A percentile compares a stretch with the other conserved stretches of the same genome.
These are phyloP conservation scores for Mortierella sp. DNA, from an alignment of 371 early-diverging fungal genomes.

Conservation along the genomic window DNA sequence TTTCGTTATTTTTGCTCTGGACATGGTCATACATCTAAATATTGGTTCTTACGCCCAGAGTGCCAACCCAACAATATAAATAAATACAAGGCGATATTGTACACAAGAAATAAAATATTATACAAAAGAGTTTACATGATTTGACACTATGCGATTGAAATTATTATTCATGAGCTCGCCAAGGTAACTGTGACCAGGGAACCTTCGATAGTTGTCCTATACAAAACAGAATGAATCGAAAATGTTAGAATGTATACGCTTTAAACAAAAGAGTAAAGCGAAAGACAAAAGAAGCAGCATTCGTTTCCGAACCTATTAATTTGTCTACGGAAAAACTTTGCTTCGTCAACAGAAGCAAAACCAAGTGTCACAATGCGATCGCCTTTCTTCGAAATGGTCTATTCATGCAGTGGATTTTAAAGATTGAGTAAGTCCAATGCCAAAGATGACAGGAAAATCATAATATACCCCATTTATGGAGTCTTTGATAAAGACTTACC, in stretches of 20 bases:
- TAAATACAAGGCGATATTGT: not conserved
- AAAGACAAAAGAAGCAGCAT: not conserved
- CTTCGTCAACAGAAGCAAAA: slow-evolving; percentile 47
- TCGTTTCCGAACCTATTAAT: slow-evolving; percentile 46
- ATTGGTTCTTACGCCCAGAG: not conserved
- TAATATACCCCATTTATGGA: not conserved
- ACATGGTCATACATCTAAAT: not conserved
- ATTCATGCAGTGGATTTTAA: not conserved
- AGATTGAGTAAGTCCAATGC: not conserved
- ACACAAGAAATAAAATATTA: slow-evolving; percentile 4
- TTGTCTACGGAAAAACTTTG: slow-evolving; percentile 58
- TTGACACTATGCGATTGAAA: not conserved
- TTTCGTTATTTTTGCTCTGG: not conserved
- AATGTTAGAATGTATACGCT: not conserved
- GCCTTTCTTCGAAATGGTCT: slow-evolving; percentile 39
- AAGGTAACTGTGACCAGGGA: slow-evolving; percentile 55
- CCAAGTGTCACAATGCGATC: slow-evolving; percentile 32
- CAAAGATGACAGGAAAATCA: not conserved
- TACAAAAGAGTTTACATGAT: not conserved
- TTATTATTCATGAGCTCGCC: slow-evolving; percentile 30
- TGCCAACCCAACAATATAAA: not conserved
- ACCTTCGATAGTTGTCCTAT: slow-evolving; percentile 49
- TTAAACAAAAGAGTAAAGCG: not conserved
- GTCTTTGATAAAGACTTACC: slow-evolving; percentile 19
- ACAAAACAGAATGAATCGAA: not conserved